phyloP scores from a whole-genome alignment of 495 filamentous ascomycete genomes.

The Penicillium malachiteum region DNA sequence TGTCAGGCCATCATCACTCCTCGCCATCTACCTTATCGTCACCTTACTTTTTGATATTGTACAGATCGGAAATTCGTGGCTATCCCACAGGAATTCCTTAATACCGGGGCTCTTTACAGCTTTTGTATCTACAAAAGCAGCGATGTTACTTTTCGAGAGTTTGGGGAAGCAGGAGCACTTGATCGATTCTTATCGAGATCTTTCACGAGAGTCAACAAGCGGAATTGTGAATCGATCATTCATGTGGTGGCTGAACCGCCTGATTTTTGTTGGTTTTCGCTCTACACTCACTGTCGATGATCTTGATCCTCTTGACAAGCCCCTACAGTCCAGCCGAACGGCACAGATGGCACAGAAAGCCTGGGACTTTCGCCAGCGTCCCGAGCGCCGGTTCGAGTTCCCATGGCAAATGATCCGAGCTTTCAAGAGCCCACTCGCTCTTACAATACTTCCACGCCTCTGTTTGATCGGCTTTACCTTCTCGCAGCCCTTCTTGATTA shows the following conservation, averaged over 20 bases:
- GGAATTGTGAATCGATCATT: slow-evolving; percentile 15
- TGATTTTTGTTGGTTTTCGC: slow-evolving; percentile 5
- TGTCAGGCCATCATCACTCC: slow-evolving; percentile 19
- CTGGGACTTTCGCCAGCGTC: not conserved
- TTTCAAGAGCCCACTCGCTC: not conserved
- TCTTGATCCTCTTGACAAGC: not conserved
- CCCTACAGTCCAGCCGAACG: not conserved
- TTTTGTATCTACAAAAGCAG: not conserved
- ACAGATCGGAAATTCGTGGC: slow-evolving; percentile 5
- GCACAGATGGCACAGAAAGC: not conserved
- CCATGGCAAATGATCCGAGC: not conserved
- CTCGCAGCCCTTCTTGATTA: slow-evolving; percentile 1
- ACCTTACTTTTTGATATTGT: slow-evolving; percentile 13
- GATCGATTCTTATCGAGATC: not conserved
- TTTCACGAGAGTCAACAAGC: slow-evolving; percentile 1
- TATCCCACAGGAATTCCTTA: not conserved
- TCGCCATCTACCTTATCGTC: slow-evolving; percentile 17
- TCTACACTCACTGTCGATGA: not conserved
- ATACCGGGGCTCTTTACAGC: not conserved
- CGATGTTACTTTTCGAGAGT: not conserved
- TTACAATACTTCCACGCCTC: not conserved
- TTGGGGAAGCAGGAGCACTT: not conserved
- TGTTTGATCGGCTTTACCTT: slow-evolving; percentile 2
- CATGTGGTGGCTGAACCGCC: slow-evolving; percentile 17
- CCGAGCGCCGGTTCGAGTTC: slow-evolving; percentile 1